Base-by-base conservation (phyloP, 805 yeast species). In the Saturnispora serradocipensis region DNA sequence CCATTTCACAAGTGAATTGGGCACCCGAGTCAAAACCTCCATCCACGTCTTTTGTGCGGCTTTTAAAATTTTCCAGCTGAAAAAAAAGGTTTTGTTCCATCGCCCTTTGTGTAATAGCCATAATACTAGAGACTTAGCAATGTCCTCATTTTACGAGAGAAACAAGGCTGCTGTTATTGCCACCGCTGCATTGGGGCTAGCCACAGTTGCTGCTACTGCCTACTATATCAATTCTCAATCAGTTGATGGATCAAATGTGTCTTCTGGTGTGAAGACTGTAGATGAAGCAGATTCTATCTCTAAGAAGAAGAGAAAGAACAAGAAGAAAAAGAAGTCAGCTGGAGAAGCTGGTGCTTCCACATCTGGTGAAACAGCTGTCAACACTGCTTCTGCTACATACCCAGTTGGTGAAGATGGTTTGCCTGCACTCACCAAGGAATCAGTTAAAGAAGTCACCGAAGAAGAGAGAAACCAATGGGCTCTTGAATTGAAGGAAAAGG, bases 401-500 rank as follows among this genome's bases (percentile, higher is more conserved):
- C 86, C 90, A n/a, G 72, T 75, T 15, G 72, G 73, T 56, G 53
- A 48, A 15, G 67, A 75, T 20, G 88, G 88, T 2, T 72, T 80
- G 55, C 91, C 91, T 5, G 72, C 70, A 18, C 61, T 86, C 43
- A 68, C 75, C 39, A 73, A 71, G 27, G 83, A 72, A 38, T 62
- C 64, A 46, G 68, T 82, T 24, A 63, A 68, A 10, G 57, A 61
- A 3, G 73, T 85, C 54, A 61, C 78, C 7, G 72, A 65, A 4
- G 75, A 71, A 56, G 78, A 80, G 58, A 82, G 74, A 67, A 83
- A 78, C 43, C 72, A 73, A 47, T 76, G 83, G 76, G 88, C 96
- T 5, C 66, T 79, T 49, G 81, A 83, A 43, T 77, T 91, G 70
- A 93, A 93, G 71, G 91, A 84, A 61, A 89, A 86, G 52, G 99